Evolutionary conservation across 345 rosid genomes (phyloP).

Genomic region (Alliaria petiolata): DNA sequence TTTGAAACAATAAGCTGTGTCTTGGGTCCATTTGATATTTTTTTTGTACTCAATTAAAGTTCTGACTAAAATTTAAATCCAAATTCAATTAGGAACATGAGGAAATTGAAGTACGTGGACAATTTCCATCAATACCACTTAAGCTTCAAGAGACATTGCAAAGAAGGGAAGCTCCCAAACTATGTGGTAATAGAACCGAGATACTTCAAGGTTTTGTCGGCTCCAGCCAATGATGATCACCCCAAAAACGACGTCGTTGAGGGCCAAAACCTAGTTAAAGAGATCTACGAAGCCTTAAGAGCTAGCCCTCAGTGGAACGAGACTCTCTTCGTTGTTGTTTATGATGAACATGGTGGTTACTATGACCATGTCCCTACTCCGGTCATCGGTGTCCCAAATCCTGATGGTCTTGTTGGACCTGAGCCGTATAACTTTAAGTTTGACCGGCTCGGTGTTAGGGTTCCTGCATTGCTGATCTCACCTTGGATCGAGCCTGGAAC

Average conservation of each 20-base stretch:
- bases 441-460: constrained; percentile 76
- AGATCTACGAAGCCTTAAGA: constrained; percentile 76
- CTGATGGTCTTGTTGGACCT: constrained; percentile 64
- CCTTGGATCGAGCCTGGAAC: constrained; percentile 87
- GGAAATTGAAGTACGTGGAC: constrained; percentile 67
- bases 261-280: constrained; percentile 74
- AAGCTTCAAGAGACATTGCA: constrained; percentile 66
- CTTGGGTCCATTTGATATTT: background rate
- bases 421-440: constrained; percentile 64
- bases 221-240: constrained; percentile 78
- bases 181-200: constrained; percentile 80
- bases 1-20: background rate
- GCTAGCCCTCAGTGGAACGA: constrained; percentile 90
- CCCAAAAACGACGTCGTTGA: constrained; percentile 75
- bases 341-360: constrained; percentile 93
- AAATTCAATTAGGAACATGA: constrained; percentile 50
- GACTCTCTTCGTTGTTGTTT: constrained; percentile 50
- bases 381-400: constrained; percentile 65
- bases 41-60: background rate
- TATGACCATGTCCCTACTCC: constrained; percentile 93
- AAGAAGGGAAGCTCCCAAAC: constrained; percentile 80
- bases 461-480: constrained; percentile 71
- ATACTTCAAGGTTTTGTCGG: constrained; percentile 48
- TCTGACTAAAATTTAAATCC: background rate
- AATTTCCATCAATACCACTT: constrained; percentile 64